Conservation (phyloP, 208 protist genomes). For the Herpetomonas tarakana region DNA sequence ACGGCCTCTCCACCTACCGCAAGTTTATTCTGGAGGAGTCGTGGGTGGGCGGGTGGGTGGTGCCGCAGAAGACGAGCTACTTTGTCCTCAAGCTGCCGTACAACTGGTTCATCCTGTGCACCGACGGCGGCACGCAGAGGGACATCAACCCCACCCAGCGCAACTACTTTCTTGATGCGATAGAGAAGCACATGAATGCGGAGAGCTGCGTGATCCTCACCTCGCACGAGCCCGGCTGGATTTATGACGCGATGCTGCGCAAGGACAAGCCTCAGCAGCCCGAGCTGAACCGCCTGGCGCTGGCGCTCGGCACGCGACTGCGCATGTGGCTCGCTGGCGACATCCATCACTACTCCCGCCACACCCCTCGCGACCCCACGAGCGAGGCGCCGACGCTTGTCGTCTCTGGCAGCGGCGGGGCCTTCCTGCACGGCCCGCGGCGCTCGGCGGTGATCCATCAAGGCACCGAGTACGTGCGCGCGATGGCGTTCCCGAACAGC, state of each 20-base stretch:
- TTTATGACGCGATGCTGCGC: slow-evolving; percentile 60
- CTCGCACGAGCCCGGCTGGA: slow-evolving; percentile 73
- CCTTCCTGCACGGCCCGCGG: slow-evolving; percentile 77
- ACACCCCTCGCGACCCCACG: slow-evolving; percentile 39
- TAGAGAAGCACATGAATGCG: slow-evolving; percentile 66
- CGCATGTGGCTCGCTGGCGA: slow-evolving; percentile 72
- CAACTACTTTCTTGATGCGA: slow-evolving; percentile 79
- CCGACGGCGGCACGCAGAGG: slow-evolving; percentile 62
- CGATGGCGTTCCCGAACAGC: slow-evolving; percentile 48
- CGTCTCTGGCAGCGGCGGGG: slow-evolving; percentile 81
- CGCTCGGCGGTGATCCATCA: slow-evolving; percentile 51
- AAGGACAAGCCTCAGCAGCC: slow-evolving; percentile 41
- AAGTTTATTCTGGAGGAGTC: slow-evolving; percentile 72
- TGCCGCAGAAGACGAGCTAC: slow-evolving; percentile 84
- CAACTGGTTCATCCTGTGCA: slow-evolving; percentile 87
- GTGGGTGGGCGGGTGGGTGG: slow-evolving; percentile 82
- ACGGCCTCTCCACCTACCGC: slow-evolving; percentile 75
- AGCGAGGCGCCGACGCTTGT: slow-evolving; percentile 66
- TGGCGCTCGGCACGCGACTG: slow-evolving; percentile 60
- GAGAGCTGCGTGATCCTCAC: slow-evolving; percentile 69
- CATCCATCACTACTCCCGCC: slow-evolving; percentile 87
- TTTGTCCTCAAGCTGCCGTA: slow-evolving; percentile 73
- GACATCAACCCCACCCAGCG: slow-evolving; percentile 83
- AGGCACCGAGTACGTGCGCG: slow-evolving; percentile 54
- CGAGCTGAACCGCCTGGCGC: slow-evolving; percentile 45